A percentile compares a stretch with the other conserved stretches of the same genome.
phyloP scores from a whole-genome alignment of 2,329 filamentous ascomycete species.

The Thelonectria rubi region DNA sequence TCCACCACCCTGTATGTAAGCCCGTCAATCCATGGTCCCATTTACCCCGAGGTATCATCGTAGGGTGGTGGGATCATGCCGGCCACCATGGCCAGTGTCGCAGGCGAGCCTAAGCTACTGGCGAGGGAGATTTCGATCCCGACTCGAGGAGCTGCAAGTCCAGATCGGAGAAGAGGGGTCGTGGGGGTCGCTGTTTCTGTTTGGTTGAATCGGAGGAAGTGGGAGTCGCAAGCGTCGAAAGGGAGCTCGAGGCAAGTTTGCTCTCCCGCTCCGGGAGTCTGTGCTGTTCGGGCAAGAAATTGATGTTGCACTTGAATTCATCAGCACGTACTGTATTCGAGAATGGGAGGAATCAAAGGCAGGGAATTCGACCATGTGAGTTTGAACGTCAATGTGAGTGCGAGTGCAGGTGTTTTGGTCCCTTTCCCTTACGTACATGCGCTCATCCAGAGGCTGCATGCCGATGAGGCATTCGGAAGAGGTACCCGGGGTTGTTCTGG shows the following conservation, averaged over 20 bases:
- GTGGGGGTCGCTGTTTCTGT: background rate
- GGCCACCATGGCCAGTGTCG: background rate
- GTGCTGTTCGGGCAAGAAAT: background rate
- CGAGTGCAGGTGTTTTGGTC: no score
- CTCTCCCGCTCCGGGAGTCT: background rate
- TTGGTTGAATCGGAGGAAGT: background rate
- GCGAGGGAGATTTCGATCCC: constrained; percentile 2
- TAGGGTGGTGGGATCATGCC: constrained; percentile 1
- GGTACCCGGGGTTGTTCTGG: background rate
- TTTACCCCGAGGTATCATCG: constrained; percentile 2
- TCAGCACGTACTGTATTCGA: background rate
- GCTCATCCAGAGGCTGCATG: no score
- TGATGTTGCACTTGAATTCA: background rate
- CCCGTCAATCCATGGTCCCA: background rate
- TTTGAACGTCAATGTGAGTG: no score
- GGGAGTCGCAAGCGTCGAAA: background rate
- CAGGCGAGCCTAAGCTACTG: constrained; percentile 2
- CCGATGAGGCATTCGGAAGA: background rate
- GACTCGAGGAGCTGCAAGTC: constrained; percentile 5
- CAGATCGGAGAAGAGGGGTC: constrained; percentile 7
- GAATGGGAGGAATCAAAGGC: background rate
- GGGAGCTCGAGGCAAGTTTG: background rate
- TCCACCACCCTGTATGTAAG: background rate
- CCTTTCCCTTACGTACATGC: no score
- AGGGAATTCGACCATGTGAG: background rate